phyloP scores from a whole-genome alignment of 305 asterid species.

The Lippia alba region DNA sequence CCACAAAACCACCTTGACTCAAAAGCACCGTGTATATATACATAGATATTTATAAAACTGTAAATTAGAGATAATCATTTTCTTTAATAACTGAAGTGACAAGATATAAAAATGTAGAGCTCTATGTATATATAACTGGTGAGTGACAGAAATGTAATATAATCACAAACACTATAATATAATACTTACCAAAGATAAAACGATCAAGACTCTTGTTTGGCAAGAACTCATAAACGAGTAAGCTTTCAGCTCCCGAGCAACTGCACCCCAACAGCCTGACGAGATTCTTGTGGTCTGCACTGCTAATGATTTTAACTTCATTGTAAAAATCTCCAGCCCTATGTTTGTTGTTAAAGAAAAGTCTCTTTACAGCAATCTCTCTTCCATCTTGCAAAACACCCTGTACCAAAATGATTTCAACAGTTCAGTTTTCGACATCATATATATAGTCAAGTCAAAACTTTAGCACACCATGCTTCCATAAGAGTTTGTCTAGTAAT shows the following conservation, averaged over 20 bases:
- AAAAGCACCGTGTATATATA: too few species aligned
- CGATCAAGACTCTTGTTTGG: constrained; percentile 77
- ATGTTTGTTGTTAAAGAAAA: constrained; percentile 66
- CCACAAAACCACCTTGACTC: too few species aligned
- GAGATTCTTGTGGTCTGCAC: constrained; percentile 68
- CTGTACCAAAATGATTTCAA: constrained; percentile 34
- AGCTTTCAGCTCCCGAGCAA: constrained; percentile 83
- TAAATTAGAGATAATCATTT: too few species aligned
- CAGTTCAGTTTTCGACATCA: constrained; percentile 13
- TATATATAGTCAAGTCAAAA: background rate
- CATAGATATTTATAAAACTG: too few species aligned
- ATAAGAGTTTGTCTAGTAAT: background rate
- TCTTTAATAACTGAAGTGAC: too few species aligned
- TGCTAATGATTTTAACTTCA: constrained; percentile 78
- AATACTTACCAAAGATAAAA: constrained; percentile 68
- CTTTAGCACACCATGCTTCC: background rate
- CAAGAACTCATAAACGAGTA: constrained; percentile 73
- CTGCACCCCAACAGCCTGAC: constrained; percentile 77
- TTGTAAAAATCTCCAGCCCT: constrained; percentile 80
- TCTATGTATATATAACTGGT: too few species aligned
- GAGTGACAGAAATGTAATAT: too few species aligned
- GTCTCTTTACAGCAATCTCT: constrained; percentile 83
- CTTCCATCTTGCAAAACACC: constrained; percentile 77
- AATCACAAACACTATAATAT: background rate
- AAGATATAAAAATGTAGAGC: too few species aligned